A percentile compares a stretch with the other conserved stretches of the same genome.
These are phyloP conservation scores for Artomyces pyxidatus DNA, from an alignment of 768 basidiomycete species.

Conservation along the genomic window DNA sequence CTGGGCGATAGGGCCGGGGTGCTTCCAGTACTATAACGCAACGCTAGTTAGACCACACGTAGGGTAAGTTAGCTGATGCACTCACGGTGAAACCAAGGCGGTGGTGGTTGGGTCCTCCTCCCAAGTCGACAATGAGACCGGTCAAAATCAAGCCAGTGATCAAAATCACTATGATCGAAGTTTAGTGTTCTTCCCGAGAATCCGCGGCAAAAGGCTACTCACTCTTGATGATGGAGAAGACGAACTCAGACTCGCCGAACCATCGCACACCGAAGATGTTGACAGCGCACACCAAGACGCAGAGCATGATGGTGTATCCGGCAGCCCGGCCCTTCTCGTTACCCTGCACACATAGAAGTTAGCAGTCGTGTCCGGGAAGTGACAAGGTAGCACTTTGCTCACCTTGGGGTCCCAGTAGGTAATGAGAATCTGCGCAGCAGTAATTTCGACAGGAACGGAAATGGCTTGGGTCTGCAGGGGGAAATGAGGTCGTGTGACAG, in stretches of 20 bases:
- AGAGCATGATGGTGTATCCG: slow-evolving; percentile 52
- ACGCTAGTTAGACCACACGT: background rate
- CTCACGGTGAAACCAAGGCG: slow-evolving; percentile 60
- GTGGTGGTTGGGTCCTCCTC: slow-evolving; percentile 63
- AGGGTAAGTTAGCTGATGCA: slow-evolving; percentile 14
- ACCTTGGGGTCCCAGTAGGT: slow-evolving; percentile 66
- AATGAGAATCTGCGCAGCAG: slow-evolving; percentile 61
- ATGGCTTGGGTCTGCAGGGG: slow-evolving; percentile 33
- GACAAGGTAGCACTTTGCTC: slow-evolving; percentile 13
- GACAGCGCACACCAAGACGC: slow-evolving; percentile 48
- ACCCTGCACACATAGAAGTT: slow-evolving; percentile 22
- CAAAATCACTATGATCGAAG: slow-evolving; percentile 34
- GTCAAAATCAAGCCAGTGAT: slow-evolving; percentile 53
- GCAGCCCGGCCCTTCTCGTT: slow-evolving; percentile 44
- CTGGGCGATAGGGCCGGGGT: slow-evolving; percentile 51
- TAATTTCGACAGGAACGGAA: slow-evolving; percentile 65
- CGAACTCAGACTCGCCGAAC: slow-evolving; percentile 67
- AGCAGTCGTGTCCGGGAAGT: background rate
- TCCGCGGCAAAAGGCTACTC: slow-evolving; percentile 15
- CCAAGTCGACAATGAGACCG: slow-evolving; percentile 68
- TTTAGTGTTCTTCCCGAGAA: slow-evolving; percentile 12
- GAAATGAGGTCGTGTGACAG: background rate
- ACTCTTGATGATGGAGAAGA: slow-evolving; percentile 62
- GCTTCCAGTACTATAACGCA: slow-evolving; percentile 49
- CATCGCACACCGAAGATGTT: slow-evolving; percentile 68